Conservation (phyloP, 2,329 filamentous ascomycete genomes). For the Venturia pyrina region DNA sequence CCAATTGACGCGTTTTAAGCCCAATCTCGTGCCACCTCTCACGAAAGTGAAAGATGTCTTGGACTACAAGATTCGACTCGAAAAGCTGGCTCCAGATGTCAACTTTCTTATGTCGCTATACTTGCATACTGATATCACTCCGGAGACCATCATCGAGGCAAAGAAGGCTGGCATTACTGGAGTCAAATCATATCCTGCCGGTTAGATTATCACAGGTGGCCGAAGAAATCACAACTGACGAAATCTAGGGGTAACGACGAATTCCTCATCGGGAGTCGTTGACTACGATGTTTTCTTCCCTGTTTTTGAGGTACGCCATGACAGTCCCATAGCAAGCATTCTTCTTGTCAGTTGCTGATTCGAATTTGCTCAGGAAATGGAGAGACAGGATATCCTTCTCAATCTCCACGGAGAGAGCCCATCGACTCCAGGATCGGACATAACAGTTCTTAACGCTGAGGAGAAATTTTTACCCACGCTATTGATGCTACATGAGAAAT, state of each 20-base stretch:
- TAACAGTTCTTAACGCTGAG: constrained; percentile 54
- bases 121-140: constrained; percentile 38
- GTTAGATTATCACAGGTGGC: constrained; percentile 23
- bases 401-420: constrained; percentile 92
- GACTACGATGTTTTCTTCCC: constrained; percentile 62
- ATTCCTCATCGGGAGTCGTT: constrained; percentile 57
- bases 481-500: constrained; percentile 58
- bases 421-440: constrained; percentile 31
- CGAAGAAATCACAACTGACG: constrained; percentile 14
- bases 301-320: constrained; percentile 49
- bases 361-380: constrained; percentile 53
- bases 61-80: constrained; percentile 34
- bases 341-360: background rate
- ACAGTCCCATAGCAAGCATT: background rate
- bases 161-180: constrained; percentile 61
- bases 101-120: constrained; percentile 43
- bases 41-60: constrained; percentile 38
- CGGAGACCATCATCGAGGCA: constrained; percentile 56
- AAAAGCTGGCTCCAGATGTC: constrained; percentile 37
- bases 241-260: constrained; percentile 38
- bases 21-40: constrained; percentile 41
- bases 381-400: constrained; percentile 68
- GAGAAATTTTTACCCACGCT: constrained; percentile 73
- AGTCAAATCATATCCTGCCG: constrained; percentile 58
- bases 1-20: constrained; percentile 22